A percentile compares a stretch with the other conserved stretches of the same genome.
Conservation (phyloP, 2,329 filamentous ascomycete genomes). For the Fusarium guadeloupense region DNA sequence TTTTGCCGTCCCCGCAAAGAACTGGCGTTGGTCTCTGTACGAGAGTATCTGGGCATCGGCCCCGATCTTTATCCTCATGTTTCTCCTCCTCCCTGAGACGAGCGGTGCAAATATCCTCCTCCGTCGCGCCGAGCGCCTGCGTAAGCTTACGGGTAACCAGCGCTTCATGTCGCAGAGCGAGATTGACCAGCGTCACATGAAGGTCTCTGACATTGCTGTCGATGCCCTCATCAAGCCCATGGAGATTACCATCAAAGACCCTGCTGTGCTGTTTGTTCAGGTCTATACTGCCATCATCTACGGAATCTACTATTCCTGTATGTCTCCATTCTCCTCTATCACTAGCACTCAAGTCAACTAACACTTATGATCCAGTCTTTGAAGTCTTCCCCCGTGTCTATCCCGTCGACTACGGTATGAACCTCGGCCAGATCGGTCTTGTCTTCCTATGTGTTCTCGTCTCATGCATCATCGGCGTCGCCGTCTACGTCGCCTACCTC, state of each 20-base stretch:
- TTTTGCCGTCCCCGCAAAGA: slow-evolving; percentile 65
- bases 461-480: slow-evolving; percentile 62
- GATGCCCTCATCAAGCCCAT: slow-evolving; percentile 70
- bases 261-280: slow-evolving; percentile 69
- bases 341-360: not conserved
- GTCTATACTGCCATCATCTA: slow-evolving; percentile 70
- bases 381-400: slow-evolving; percentile 74
- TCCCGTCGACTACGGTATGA: slow-evolving; percentile 67
- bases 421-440: slow-evolving; percentile 64
- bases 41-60: slow-evolving; percentile 70
- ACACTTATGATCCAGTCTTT: slow-evolving; percentile 56
- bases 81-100: slow-evolving; percentile 72
- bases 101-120: slow-evolving; percentile 67
- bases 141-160: slow-evolving; percentile 66
- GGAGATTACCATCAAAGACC: slow-evolving; percentile 68
- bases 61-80: slow-evolving; percentile 68
- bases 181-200: slow-evolving; percentile 67
- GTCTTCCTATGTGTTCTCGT: slow-evolving; percentile 69
- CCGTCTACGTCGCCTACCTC: slow-evolving; percentile 61
- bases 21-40: slow-evolving; percentile 72
- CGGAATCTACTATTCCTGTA: slow-evolving; percentile 67
- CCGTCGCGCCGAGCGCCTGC: slow-evolving; percentile 67
- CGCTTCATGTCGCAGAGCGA: slow-evolving; percentile 70
- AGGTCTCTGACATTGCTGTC: slow-evolving; percentile 55
- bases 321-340: slow-evolving; percentile 5